phyloP scores from a whole-genome alignment of 139 green algal species.

The Chlamydomonas sphaeroides region DNA sequence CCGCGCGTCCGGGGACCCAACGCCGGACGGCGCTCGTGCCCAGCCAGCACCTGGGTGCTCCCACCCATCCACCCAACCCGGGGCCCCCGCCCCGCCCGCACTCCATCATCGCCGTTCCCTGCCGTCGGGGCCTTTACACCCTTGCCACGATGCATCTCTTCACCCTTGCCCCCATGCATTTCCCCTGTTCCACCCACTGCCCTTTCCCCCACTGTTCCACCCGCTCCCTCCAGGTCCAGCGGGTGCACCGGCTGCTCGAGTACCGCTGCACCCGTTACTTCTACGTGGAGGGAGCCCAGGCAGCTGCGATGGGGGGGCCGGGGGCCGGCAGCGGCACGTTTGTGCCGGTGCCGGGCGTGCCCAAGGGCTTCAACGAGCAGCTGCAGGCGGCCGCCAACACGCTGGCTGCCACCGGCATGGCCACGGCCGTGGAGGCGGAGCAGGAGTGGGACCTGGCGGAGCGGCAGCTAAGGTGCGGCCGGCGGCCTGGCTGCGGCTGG shows the following conservation, averaged over 20 bases:
- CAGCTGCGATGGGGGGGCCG: background rate
- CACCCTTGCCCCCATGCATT: too few species aligned
- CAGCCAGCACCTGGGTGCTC: too few species aligned
- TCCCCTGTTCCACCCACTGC: too few species aligned
- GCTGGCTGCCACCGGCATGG: conserved; percentile 13
- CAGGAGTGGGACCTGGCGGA: conserved; percentile 49
- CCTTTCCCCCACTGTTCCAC: too few species aligned
- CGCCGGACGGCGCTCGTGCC: too few species aligned
- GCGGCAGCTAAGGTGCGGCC: conserved; percentile 36
- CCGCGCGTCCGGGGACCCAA: too few species aligned
- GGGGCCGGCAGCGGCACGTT: conserved; percentile 32
- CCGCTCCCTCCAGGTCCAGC: conserved; percentile 12
- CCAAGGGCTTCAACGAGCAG: conserved; percentile 46
- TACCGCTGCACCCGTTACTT: conserved; percentile 65
- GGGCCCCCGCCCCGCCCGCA: too few species aligned
- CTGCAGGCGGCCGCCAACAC: conserved; percentile 25
- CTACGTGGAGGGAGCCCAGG: conserved; percentile 38
- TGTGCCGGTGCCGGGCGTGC: conserved; percentile 52
- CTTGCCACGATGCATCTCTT: too few species aligned
- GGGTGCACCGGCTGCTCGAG: conserved; percentile 56
- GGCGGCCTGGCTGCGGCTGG: background rate
- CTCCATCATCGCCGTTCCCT: too few species aligned
- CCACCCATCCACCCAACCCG: too few species aligned
- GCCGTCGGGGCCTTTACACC: too few species aligned
- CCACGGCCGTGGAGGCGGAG: conserved; percentile 1